phyloP scores from a whole-genome alignment of 352 stramenopile genomes.

The Globisporangium acanthophoron region DNA sequence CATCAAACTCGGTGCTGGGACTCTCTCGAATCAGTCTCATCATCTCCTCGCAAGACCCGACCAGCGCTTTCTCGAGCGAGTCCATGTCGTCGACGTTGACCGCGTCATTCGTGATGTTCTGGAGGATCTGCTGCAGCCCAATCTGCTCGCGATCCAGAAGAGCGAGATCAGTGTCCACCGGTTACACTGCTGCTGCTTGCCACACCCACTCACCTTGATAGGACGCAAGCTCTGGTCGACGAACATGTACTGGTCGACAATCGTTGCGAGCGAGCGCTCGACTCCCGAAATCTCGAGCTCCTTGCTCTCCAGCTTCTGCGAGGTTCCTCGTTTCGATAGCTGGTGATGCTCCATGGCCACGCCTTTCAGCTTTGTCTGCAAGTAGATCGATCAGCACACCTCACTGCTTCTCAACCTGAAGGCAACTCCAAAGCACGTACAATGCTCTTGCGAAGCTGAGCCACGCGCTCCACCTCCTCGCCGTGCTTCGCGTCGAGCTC shows the following conservation, averaged over 20 bases:
- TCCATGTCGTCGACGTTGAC: constrained; percentile 67
- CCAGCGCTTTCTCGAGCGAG: constrained; percentile 47
- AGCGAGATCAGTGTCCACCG: not conserved
- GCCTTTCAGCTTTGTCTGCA: constrained; percentile 40
- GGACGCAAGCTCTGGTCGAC: constrained; percentile 71
- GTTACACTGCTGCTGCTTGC: not conserved
- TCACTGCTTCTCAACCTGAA: not conserved
- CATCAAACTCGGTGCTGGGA: not conserved
- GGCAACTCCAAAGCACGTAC: constrained; percentile 20
- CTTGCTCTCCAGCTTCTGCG: constrained; percentile 62
- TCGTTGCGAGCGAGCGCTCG: constrained; percentile 51
- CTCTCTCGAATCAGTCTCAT: constrained; percentile 56
- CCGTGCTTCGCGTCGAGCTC: constrained; percentile 64
- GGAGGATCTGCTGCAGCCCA: constrained; percentile 72
- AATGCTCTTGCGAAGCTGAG: constrained; percentile 47
- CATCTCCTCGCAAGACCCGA: constrained; percentile 68
- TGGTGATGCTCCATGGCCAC: constrained; percentile 44
- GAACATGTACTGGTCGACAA: constrained; percentile 83
- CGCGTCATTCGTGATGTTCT: constrained; percentile 65
- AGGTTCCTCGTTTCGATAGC: constrained; percentile 56
- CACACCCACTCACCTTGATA: constrained; percentile 48
- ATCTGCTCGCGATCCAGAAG: constrained; percentile 27
- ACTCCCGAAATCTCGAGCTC: constrained; percentile 60
- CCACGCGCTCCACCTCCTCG: constrained; percentile 49
- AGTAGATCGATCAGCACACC: not conserved